Base-by-base conservation (phyloP, 805 yeast species). In the Barnettozyma vustinii region DNA sequence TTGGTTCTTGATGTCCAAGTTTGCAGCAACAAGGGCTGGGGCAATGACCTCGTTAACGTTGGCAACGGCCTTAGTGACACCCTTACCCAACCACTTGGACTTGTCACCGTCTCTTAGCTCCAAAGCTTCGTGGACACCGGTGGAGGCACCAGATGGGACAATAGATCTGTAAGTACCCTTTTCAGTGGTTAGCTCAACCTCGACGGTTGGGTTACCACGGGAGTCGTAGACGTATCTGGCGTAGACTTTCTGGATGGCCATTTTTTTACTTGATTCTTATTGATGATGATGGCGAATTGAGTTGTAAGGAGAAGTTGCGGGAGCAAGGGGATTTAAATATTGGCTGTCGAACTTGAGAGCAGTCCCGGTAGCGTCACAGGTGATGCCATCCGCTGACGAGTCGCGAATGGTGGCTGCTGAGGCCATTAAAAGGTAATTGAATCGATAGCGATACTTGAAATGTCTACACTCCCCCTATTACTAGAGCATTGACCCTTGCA, bases 151-250 rank as follows among this genome's bases (percentile, higher is more conserved):
- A 59, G 97, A 90, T 73, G 99, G 99, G 56, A 94, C 99, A 69
- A 92, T 91, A 61, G 98, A 82, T 76, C 97, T 87, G 95, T 89
- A 91, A 59, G 81, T 65, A 68, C 99, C 99, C 68, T 87, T 82
- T 57, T 79, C 92, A 68, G 99, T 92, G 81, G 85, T 77, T 66
- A 92, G 68, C 69, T 94, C 98, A 62, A 94, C 98, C 83, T 94
- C 98, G 65, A 94, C 99, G 63, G 99, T 92, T 78, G 99, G 99
- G 84, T 92, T 94, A 77, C 98, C 98, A 79, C 99, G 89, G 66
- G 98, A 92, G 79, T 92, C 99, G 85, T 94, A 92, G 75, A 92
- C 96, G 81, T 83, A 86, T 79, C 99, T 91, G 67, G 98, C 87
- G 74, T 79, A 83, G 64, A 91, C 76, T 76, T 92, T 91, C 62